A percentile compares a stretch with the other conserved stretches of the same genome.
phyloP scores from a whole-genome alignment of 192 early-diverging fungal species.

The Gorgonomyces haynaldii region DNA sequence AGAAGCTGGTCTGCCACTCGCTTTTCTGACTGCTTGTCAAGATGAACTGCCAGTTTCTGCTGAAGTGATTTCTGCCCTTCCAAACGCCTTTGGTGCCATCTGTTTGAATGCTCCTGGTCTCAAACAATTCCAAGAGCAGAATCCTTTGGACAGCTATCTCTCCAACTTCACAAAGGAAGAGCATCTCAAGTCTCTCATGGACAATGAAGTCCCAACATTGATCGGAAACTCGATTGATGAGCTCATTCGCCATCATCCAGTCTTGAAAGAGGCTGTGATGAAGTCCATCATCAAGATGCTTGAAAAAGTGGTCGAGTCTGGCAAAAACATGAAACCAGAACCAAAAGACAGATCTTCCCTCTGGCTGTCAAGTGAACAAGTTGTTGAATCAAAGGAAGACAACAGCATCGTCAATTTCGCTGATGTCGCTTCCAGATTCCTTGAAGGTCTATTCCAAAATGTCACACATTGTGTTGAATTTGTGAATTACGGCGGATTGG shows the following conservation, averaged over 20 bases:
- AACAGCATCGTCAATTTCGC: constrained; percentile 44
- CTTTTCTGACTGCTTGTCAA: constrained; percentile 59
- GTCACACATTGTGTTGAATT: constrained; percentile 62
- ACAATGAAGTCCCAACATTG: constrained; percentile 70
- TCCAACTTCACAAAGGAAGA: constrained; percentile 62
- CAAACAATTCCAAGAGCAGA: constrained; percentile 63
- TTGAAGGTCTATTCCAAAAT: constrained; percentile 80
- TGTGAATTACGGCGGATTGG: constrained; percentile 48
- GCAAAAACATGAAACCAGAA: constrained; percentile 36
- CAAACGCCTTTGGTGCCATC: constrained; percentile 90
- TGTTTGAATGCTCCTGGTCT: constrained; percentile 83
- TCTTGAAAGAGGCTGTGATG: constrained; percentile 63
- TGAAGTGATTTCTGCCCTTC: constrained; percentile 69
- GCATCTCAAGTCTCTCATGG: constrained; percentile 64
- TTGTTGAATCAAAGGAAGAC: constrained; percentile 19
- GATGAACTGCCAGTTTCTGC: constrained; percentile 64
- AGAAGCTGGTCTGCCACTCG: constrained; percentile 76
- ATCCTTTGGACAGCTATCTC: constrained; percentile 63
- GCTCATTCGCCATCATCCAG: constrained; percentile 89
- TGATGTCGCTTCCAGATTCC: constrained; percentile 58
- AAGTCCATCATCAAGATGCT: constrained; percentile 57
- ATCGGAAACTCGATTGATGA: constrained; percentile 87
- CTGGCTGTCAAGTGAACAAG: not conserved
- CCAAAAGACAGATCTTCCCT: constrained; percentile 30
- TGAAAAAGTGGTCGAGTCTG: constrained; percentile 50